phyloP scores from a whole-genome alignment of 2,329 filamentous ascomycete genomes.

The Zalaria sp. region DNA sequence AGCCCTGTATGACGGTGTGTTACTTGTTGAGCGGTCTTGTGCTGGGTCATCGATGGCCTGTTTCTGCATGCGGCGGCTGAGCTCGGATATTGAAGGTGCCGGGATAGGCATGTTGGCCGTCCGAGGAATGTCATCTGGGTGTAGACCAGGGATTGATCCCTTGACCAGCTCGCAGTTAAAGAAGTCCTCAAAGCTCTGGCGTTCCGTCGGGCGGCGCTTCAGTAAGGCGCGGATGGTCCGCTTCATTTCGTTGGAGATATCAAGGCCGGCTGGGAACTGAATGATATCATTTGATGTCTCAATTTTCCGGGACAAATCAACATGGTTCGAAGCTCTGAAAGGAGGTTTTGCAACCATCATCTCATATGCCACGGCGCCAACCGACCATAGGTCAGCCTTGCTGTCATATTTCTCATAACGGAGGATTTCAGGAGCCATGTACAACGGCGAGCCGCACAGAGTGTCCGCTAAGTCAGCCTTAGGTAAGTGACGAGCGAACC shows the following conservation, averaged over 20 bases:
- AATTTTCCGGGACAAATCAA: slow-evolving; percentile 84
- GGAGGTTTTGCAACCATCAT: slow-evolving; percentile 87
- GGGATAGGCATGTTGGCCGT: slow-evolving; percentile 10
- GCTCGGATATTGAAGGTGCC: slow-evolving; percentile 13
- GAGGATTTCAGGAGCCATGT: slow-evolving; percentile 97
- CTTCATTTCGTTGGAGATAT: slow-evolving; percentile 63
- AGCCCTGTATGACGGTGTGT: neutral
- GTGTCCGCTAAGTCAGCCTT: slow-evolving; percentile 89
- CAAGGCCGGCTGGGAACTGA: slow-evolving; percentile 59
- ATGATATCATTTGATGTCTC: slow-evolving; percentile 79
- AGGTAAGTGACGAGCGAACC: slow-evolving; percentile 87
- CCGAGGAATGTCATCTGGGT: slow-evolving; percentile 44
- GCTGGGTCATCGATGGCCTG: slow-evolving; percentile 14
- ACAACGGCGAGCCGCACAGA: slow-evolving; percentile 87
- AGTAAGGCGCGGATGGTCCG: slow-evolving; percentile 64
- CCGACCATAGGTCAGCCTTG: slow-evolving; percentile 94
- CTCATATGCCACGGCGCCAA: slow-evolving; percentile 88
- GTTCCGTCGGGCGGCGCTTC: slow-evolving; percentile 72
- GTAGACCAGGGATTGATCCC: slow-evolving; percentile 63
- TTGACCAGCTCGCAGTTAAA: slow-evolving; percentile 63
- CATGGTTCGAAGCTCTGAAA: slow-evolving; percentile 85
- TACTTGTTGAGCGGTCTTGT: slow-evolving; percentile 1
- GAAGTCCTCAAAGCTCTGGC: slow-evolving; percentile 75
- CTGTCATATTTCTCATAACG: slow-evolving; percentile 96
- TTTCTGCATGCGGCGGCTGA: slow-evolving; percentile 16